Evolutionary conservation across 306 rosid species (phyloP).

Genomic region (Quercus bicolor): DNA sequence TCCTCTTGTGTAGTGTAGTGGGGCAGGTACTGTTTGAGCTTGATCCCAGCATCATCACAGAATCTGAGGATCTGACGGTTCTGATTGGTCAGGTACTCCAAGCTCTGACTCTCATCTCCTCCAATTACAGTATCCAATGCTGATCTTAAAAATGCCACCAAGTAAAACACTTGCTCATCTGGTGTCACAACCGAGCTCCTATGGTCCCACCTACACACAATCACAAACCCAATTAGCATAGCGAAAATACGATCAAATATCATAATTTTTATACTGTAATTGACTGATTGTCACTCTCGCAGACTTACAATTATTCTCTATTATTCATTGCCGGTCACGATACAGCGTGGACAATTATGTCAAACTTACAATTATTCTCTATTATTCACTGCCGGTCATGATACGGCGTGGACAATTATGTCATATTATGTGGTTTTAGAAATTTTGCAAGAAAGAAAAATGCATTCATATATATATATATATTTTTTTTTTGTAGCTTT

Average conservation of each 20-base stretch:
- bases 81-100: slow-evolving; percentile 64
- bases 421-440: not conserved
- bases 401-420: no score
- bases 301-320: no score
- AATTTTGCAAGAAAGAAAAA: not conserved
- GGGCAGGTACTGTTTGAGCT: slow-evolving; percentile 85
- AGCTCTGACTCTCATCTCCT: slow-evolving; percentile 42
- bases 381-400: no score
- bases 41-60: slow-evolving; percentile 59
- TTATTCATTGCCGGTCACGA: no score
- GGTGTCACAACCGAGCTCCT: slow-evolving; percentile 83
- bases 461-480: no score
- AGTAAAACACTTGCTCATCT: slow-evolving; percentile 81
- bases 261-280: no score
- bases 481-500: not conserved
- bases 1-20: slow-evolving; percentile 67
- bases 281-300: no score
- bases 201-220: slow-evolving; percentile 68
- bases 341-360: no score
- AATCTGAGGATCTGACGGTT: slow-evolving; percentile 72
- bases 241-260: not conserved
- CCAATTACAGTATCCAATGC: slow-evolving; percentile 44
- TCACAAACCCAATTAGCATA: not conserved
- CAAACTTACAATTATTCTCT: no score
- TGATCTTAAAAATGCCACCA: slow-evolving; percentile 87